phyloP scores from a whole-genome alignment of 768 basidiomycete genomes.

The Suillus subluteus region DNA sequence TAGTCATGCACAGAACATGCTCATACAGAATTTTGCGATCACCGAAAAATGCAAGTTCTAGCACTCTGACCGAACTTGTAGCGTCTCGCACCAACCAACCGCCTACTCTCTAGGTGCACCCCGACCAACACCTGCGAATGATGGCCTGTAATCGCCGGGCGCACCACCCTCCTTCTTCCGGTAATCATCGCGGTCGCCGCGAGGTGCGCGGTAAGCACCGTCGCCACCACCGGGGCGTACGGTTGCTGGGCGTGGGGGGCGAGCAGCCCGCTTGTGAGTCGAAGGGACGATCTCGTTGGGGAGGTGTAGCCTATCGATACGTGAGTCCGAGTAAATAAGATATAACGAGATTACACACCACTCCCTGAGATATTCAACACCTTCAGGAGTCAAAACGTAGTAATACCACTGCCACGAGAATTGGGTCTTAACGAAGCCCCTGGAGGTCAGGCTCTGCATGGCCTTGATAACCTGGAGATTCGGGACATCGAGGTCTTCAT shows the following conservation, averaged over 20 bases:
- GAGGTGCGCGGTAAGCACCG: slow-evolving; percentile 85
- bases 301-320: slow-evolving; percentile 76
- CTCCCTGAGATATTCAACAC: slow-evolving; percentile 95
- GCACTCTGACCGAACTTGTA: slow-evolving; percentile 8
- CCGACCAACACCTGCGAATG: slow-evolving; percentile 87
- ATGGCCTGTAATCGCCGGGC: slow-evolving; percentile 86
- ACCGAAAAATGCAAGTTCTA: slow-evolving; percentile 6
- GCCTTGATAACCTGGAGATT: slow-evolving; percentile 76
- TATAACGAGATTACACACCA: slow-evolving; percentile 46
- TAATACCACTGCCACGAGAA: slow-evolving; percentile 99
- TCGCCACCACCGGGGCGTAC: slow-evolving; percentile 72
- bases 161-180: slow-evolving; percentile 85
- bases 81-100: neutral
- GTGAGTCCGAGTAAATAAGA: neutral
- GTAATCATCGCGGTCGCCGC: slow-evolving; percentile 90
- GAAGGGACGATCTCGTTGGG: slow-evolving; percentile 95
- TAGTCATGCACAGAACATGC: slow-evolving; percentile 33
- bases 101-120: slow-evolving; percentile 75
- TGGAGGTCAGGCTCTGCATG: slow-evolving; percentile 68
- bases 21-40: slow-evolving; percentile 27
- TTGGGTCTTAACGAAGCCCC: slow-evolving; percentile 95
- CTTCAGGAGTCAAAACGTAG: slow-evolving; percentile 95
- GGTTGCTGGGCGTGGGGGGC: slow-evolving; percentile 81
- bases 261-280: slow-evolving; percentile 96
- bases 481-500: slow-evolving; percentile 83